These are phyloP conservation scores for Colletotrichum eleusines DNA, from an alignment of 2,329 filamentous ascomycete species.

Conservation along the genomic window DNA sequence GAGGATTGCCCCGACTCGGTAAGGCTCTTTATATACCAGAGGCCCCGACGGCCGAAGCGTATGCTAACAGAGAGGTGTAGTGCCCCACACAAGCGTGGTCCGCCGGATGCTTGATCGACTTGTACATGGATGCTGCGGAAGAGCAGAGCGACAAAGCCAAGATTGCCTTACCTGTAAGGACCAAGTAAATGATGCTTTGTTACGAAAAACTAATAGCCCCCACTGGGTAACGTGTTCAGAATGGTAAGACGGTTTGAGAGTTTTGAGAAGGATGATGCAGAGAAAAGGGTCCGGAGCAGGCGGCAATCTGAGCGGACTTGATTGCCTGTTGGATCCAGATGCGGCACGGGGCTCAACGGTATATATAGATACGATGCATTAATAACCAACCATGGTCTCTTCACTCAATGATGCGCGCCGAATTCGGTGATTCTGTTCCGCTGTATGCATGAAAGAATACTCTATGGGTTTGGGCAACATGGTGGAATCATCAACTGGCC, in stretches of 20 bases:
- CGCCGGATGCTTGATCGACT: slow-evolving; percentile 90
- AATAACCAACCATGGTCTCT: slow-evolving; percentile 38
- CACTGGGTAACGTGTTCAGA: slow-evolving; percentile 18
- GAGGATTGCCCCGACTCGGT: slow-evolving; percentile 89
- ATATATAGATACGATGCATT: slow-evolving; percentile 39
- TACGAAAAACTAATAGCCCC: slow-evolving; percentile 16
- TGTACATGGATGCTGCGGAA: slow-evolving; percentile 90
- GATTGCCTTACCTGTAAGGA: slow-evolving; percentile 45
- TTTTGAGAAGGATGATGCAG: slow-evolving; percentile 8
- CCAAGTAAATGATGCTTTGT: slow-evolving; percentile 29
- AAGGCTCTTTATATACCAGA: slow-evolving; percentile 55
- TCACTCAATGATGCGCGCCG: not conserved
- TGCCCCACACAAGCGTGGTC: slow-evolving; percentile 98
- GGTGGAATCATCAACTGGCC: not conserved
- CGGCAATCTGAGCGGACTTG: slow-evolving; percentile 20
- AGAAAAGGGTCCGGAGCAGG: slow-evolving; percentile 5
- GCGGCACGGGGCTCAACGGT: slow-evolving; percentile 1
- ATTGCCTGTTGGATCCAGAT: slow-evolving; percentile 7
- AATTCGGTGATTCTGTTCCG: not conserved
- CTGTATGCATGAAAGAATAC: not conserved
- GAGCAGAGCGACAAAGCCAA: slow-evolving; percentile 54
- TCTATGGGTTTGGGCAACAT: not conserved
- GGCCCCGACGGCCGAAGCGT: not conserved
- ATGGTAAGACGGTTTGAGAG: slow-evolving; percentile 23
- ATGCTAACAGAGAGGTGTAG: slow-evolving; percentile 57